A percentile compares a stretch with the other conserved stretches of the same genome.
phyloP scores from a whole-genome alignment of 1,284 basidiomycete genomes.

The Cryptococcus maquisensis region DNA sequence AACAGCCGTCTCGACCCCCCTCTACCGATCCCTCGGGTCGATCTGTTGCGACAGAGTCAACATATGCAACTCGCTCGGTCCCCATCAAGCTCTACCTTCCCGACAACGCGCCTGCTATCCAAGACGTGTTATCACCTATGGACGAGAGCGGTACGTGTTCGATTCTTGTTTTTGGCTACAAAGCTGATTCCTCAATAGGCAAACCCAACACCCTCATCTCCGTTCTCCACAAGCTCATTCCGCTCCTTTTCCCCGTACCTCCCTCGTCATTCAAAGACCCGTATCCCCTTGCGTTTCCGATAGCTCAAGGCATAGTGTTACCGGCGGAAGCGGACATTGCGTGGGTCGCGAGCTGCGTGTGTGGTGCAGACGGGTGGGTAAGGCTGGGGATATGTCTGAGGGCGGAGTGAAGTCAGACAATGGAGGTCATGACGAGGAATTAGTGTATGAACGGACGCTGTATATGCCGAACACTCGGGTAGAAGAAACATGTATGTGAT shows the following conservation, averaged over 20 bases:
- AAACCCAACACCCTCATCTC: conserved; percentile 50
- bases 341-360: conserved; percentile 85
- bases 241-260: conserved; percentile 50
- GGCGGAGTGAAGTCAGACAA: conserved; percentile 27
- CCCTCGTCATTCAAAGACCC: conserved; percentile 13
- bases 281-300: conserved; percentile 52
- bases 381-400: conserved; percentile 71
- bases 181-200: conserved; percentile 26
- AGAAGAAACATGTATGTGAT: too few relatives aligned
- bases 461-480: too few relatives aligned
- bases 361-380: conserved; percentile 92
- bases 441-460: too few relatives aligned
- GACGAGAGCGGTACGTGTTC: conserved; percentile 25
- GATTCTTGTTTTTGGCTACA: background rate
- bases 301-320: conserved; percentile 81
- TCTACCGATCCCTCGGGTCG: conserved; percentile 60
- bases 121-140: conserved; percentile 79
- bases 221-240: conserved; percentile 47
- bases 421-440: too few relatives aligned
- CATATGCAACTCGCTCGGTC: conserved; percentile 77
- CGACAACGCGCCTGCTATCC: conserved; percentile 76
- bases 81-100: conserved; percentile 88
- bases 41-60: conserved; percentile 52
- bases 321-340: conserved; percentile 85
- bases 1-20: conserved; percentile 54